These are phyloP conservation scores for Candida pini DNA, from an alignment of 805 yeast genomes.

Conservation along the genomic window DNA sequence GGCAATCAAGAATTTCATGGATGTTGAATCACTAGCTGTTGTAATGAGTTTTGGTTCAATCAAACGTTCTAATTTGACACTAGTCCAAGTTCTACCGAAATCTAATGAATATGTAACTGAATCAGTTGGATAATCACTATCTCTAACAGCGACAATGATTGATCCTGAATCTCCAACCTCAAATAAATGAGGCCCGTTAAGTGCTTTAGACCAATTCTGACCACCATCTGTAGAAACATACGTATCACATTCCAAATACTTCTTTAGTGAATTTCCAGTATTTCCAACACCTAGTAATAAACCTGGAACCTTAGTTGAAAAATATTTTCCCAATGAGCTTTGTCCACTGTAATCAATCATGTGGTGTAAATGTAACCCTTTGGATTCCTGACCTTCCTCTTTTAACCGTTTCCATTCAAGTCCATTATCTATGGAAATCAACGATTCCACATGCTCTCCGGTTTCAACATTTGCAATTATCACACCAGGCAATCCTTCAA, in stretches of 20 bases:
- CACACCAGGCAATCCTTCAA: constrained; percentile 41
- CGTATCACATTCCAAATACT: constrained; percentile 34
- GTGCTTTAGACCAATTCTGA: constrained; percentile 48
- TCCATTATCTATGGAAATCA: constrained; percentile 14
- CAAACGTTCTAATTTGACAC: constrained; percentile 34
- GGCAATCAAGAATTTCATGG: constrained; percentile 45
- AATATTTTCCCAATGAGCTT: constrained; percentile 26
- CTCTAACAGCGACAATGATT: constrained; percentile 51
- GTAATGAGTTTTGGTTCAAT: constrained; percentile 38
- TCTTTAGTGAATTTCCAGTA: constrained; percentile 23
- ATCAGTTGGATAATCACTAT: constrained; percentile 27
- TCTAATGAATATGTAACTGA: constrained; percentile 50
- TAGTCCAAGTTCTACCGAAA: constrained; percentile 59
- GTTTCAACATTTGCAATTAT: constrained; percentile 33
- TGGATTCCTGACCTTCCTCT: constrained; percentile 6
- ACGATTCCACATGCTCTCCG: constrained; percentile 4
- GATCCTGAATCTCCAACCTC: constrained; percentile 72
- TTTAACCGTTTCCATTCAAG: constrained; percentile 8
- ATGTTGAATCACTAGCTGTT: constrained; percentile 63
- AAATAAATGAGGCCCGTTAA: constrained; percentile 49
- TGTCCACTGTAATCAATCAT: constrained; percentile 15
- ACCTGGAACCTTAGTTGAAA: constrained; percentile 41
- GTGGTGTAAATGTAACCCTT: constrained; percentile 27
- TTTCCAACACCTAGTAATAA: constrained; percentile 39
- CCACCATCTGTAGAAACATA: constrained; percentile 71